Evolutionary conservation across 306 rosid genomes (phyloP).

Genomic region (Astragalus glycyphyllos): DNA sequence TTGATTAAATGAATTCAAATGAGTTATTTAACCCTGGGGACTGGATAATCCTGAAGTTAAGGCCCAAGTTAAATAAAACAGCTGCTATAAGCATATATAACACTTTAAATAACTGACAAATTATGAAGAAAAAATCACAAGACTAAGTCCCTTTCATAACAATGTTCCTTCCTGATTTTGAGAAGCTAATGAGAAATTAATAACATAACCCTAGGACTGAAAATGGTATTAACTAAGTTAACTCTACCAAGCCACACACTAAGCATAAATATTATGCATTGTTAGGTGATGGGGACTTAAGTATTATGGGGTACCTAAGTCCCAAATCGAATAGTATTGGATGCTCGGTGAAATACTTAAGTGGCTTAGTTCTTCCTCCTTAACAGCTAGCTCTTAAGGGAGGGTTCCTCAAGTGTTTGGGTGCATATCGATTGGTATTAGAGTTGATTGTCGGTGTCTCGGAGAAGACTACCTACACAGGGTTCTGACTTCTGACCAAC

Average conservation of each 20-base stretch:
- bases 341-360: too few species aligned
- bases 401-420: too few species aligned
- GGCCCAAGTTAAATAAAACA: neutral
- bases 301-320: too few species aligned
- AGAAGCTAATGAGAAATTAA: neutral
- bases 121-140: neutral
- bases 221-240: neutral
- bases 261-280: neutral
- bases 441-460: too few species aligned
- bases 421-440: too few species aligned
- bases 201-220: neutral
- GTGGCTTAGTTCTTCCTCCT: too few species aligned
- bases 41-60: neutral
- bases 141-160: neutral
- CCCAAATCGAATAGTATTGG: too few species aligned
- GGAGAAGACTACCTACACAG: too few species aligned
- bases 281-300: too few species aligned
- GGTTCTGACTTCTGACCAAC: too few species aligned
- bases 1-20: conserved; percentile 11
- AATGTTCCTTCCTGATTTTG: neutral
- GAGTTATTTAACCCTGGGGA: neutral
- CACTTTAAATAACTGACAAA: neutral
- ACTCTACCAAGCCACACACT: neutral
- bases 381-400: too few species aligned
- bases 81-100: neutral